Percentiles rank a stretch among this genome's conserved stretches.
These are phyloP conservation scores for Golovinomyces cichoracearum DNA, from an alignment of 2,329 filamentous ascomycete genomes.

Conservation along the genomic window DNA sequence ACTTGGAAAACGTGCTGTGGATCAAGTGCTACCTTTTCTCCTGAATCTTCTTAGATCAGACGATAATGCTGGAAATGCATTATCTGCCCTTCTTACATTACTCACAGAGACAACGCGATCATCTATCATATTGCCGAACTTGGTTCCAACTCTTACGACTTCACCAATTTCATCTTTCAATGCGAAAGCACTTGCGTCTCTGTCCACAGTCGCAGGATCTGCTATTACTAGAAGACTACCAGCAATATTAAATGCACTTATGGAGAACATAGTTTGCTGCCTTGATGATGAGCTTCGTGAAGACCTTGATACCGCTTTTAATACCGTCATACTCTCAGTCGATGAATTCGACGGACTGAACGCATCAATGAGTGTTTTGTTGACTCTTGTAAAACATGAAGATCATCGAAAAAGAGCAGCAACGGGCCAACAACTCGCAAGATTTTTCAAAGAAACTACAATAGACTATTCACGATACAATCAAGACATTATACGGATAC, in stretches of 20 bases:
- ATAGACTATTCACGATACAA: conserved; percentile 91
- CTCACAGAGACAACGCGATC: conserved; percentile 82
- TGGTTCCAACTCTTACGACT: conserved; percentile 75
- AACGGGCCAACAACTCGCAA: conserved; percentile 54
- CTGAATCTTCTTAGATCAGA: conserved; percentile 72
- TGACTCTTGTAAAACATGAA: conserved; percentile 70
- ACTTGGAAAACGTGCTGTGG: conserved; percentile 77
- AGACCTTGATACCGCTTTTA: conserved; percentile 60
- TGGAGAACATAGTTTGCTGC: conserved; percentile 68
- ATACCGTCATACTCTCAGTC: conserved; percentile 71
- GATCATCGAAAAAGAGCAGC: conserved; percentile 63
- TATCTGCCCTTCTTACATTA: conserved; percentile 75
- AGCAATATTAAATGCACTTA: conserved; percentile 71
- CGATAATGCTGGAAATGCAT: conserved; percentile 67
- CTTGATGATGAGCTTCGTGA: conserved; percentile 45
- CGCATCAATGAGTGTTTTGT: conserved; percentile 78
- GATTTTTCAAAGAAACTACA: conserved; percentile 56
- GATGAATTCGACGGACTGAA: conserved; percentile 93
- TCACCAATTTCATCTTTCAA: conserved; percentile 87
- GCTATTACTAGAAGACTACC: conserved; percentile 80
- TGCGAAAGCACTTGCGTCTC: conserved; percentile 70
- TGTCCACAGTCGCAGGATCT: conserved; percentile 71
- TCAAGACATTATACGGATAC: conserved; percentile 71
- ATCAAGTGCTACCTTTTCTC: conserved; percentile 81
- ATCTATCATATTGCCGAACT: conserved; percentile 87